phyloP scores from a whole-genome alignment of 305 asterid genomes.

The Solanum hybrid region DNA sequence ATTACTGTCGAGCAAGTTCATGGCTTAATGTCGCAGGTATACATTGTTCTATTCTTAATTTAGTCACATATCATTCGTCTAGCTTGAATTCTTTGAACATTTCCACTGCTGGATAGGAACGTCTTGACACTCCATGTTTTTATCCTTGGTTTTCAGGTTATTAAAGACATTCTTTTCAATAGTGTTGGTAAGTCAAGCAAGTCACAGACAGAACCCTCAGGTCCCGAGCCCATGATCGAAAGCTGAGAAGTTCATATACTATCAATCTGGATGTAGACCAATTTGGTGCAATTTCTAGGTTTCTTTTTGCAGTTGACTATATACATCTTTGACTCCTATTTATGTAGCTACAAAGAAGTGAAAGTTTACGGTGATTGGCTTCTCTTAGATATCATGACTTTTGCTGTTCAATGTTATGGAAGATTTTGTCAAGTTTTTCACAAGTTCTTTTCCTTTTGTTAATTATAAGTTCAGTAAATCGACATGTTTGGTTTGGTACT shows the following conservation, averaged over 20 bases:
- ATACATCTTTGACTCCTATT: background rate
- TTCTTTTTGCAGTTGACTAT: background rate
- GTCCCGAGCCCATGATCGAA: constrained; percentile 90
- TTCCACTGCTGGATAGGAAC: background rate
- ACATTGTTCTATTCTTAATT: background rate
- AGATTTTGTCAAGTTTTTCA: background rate
- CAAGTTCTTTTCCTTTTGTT: background rate
- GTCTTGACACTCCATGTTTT: background rate
- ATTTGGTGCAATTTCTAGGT: background rate
- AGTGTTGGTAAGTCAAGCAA: constrained; percentile 59
- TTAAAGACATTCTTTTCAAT: constrained; percentile 87
- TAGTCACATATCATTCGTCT: background rate
- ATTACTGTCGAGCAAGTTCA: constrained; percentile 97
- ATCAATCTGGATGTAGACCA: background rate
- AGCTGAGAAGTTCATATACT: constrained; percentile 20
- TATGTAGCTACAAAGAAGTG: background rate
- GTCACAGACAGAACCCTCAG: constrained; percentile 47
- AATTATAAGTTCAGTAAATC: background rate
- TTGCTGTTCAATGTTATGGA: background rate
- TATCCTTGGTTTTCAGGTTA: constrained; percentile 43
- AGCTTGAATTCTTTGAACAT: background rate
- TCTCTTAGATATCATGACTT: background rate
- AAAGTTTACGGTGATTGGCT: background rate
- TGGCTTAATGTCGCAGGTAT: constrained; percentile 95
- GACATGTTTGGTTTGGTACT: background rate